Evolutionary conservation across 1,139 yeast genomes (phyloP).

Genomic region (Suhomyces coccinellae): DNA sequence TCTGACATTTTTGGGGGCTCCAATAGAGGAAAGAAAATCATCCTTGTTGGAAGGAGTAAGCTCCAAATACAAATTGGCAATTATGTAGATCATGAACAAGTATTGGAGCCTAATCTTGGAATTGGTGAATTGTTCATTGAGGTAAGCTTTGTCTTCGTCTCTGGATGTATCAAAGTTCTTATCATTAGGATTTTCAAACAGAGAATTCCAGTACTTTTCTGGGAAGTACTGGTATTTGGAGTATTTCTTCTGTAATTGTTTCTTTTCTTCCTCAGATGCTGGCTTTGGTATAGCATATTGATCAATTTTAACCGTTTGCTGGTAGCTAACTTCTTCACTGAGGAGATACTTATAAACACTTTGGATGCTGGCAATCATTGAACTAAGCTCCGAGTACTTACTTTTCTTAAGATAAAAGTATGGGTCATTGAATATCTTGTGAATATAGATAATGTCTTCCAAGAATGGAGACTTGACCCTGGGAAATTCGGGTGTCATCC

Average conservation of each 20-base stretch:
- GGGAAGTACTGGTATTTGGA: conserved; percentile 31
- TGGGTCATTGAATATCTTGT: conserved; percentile 40
- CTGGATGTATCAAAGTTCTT: conserved; percentile 19
- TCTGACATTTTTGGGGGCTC: conserved; percentile 31
- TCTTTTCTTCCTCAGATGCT: conserved; percentile 19
- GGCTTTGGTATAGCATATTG: conserved; percentile 18
- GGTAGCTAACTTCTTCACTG: conserved; percentile 30
- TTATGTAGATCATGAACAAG: conserved; percentile 35
- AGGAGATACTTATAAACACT: conserved; percentile 31
- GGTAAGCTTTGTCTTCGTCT: conserved; percentile 29
- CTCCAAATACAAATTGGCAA: conserved; percentile 34
- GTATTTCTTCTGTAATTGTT: conserved; percentile 25
- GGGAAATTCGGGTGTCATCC: conserved; percentile 26
- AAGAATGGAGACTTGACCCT: conserved; percentile 29
- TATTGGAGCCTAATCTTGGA: conserved; percentile 31
- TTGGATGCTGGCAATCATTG: conserved; percentile 25
- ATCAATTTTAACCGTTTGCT: conserved; percentile 21
- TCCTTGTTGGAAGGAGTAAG: conserved; percentile 25
- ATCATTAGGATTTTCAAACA: conserved; percentile 23
- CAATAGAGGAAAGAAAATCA: conserved; percentile 25
- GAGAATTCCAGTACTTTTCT: conserved; percentile 38
- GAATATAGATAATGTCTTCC: conserved; percentile 35
- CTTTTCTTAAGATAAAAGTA: conserved; percentile 29
- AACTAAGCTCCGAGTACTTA: conserved; percentile 24
- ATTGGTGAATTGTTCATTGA: conserved; percentile 27